Conservation (phyloP, 768 basidiomycete species). For the Roridomyces roridus region DNA sequence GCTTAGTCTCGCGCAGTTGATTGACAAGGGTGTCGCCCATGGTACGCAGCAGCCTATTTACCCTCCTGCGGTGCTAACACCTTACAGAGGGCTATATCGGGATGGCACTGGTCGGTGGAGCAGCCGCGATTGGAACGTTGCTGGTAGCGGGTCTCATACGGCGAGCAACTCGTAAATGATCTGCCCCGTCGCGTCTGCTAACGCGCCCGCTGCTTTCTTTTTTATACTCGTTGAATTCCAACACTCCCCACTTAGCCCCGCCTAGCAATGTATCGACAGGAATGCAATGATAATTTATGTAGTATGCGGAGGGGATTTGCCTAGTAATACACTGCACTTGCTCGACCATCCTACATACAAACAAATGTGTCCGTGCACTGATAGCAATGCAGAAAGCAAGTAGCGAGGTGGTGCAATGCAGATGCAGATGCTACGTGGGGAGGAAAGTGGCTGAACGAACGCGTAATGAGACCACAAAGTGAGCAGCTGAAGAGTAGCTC, state of each 20-base stretch:
- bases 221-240: slow-evolving; percentile 13
- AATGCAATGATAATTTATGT: slow-evolving; percentile 23
- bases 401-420: slow-evolving; percentile 6
- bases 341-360: slow-evolving; percentile 16
- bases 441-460: slow-evolving; percentile 59
- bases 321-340: slow-evolving; percentile 15
- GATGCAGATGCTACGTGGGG: slow-evolving; percentile 52
- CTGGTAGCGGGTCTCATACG: slow-evolving; percentile 80
- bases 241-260: slow-evolving; percentile 22
- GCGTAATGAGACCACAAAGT: neutral
- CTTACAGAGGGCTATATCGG: slow-evolving; percentile 94
- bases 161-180: slow-evolving; percentile 73
- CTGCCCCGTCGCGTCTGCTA: slow-evolving; percentile 14
- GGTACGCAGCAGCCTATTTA: slow-evolving; percentile 51
- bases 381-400: slow-evolving; percentile 9
- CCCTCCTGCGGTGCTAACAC: neutral
- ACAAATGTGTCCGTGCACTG: slow-evolving; percentile 10
- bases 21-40: slow-evolving; percentile 84
- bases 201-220: slow-evolving; percentile 13
- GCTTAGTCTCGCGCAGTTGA: slow-evolving; percentile 82
- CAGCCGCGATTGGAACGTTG: slow-evolving; percentile 82
- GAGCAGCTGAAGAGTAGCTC: slow-evolving; percentile 29
- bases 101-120: slow-evolving; percentile 93
- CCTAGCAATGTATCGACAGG: slow-evolving; percentile 21
- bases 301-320: neutral